Evolutionary conservation across 495 filamentous ascomycete species (phyloP), one percentile per base, ranked within the genome.

Genomic region (Aspergillus bridgeri): DNA sequence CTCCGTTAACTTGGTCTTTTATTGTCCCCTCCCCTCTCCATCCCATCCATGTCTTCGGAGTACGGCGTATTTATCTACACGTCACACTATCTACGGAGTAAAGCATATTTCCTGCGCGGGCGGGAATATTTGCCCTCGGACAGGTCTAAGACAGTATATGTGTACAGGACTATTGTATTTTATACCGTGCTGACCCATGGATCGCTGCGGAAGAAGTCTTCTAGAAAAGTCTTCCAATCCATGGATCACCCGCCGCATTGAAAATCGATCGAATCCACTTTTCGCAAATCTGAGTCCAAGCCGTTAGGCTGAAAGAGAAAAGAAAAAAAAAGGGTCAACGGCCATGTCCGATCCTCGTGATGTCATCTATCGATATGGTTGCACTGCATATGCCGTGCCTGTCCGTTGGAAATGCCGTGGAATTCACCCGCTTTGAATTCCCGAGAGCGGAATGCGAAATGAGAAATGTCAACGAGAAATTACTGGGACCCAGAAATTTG

Each of bases 141-240:
- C 13, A 38, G 33, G 33, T 38, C 38, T 6, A 29, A 25, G 22
- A 6, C 46, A n/a, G n/a, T 11, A 24, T 46, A 11, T 52, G 23
- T 47, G 38, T 20, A 23, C 23, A 22, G 23, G 5, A 27, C 23
- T 43, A 45, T 44, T 43, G 38, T 25, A 20, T 27, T 23, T 25
- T 17, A 45, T 19, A 48, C 45, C 19, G 11, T 17, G 44, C 22
- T 48, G 62, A 60, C 50, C 63, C 60, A 56, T 60, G 60, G 63
- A 62, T 65, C 48, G 44, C 51, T 20, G 17, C 62, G 59, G 59
- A 53, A 53, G 58, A 47, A 50, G 7, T 45, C 57, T 42, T 55
- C 51, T 25, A 51, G 33, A 54, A 48, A 46, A 44, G 43, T 43
- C 3, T 42, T 22, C 19, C 11, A n/a, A 55, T 54, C 29, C 48